Base-by-base conservation (phyloP, 1,284 basidiomycete species). In the Apiotrichum siamense region DNA sequence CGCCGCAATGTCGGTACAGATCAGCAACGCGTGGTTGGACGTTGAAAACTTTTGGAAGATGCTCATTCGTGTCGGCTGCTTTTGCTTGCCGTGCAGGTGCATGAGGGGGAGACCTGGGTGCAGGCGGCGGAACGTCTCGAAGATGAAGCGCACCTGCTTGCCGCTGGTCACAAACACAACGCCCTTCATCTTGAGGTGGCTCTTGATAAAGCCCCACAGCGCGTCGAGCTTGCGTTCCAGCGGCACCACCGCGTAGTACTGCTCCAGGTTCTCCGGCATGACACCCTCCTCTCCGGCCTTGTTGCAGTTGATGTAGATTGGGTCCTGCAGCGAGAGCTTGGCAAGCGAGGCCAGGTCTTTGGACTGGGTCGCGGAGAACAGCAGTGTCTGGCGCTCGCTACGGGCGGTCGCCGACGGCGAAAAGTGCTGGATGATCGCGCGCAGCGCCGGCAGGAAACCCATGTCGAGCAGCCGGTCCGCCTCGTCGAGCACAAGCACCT, bases 1-100 rank as follows among this genome's bases (percentile, higher is more conserved):
- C 3, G 94, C 92, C 24, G 96, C 94, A 60, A 98, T 87, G 70
- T 99, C 94, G n/a, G 94, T 99, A 29, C 91, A 90, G 65, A 97
- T 85, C 31, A 96, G 78, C 6, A 93, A 81, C 0, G 88, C 86
- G 55, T 88, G 82, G 59, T 85, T 84, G 48, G 84, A 84, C 1
- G 81, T 77, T 3, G 85, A 86, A 75, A 93, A 97, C 48, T 84
- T 83, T 57, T 82, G 79, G 69, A 90, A 94, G 72, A 87, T 87
- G 45, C 80, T 78, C 51, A 97, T 76, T 37, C 96, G 82, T 44
- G 88, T 86, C 20, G 85, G 81, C 72, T 97, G 94, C 72, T 97
- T 97, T 70, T 97, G 93, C 72, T 97, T 97, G 44, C 96, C 96
- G 67, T 98, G 92, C 15, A 98, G 77, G 66, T 93, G 88, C 52